Evolutionary conservation across 495 filamentous ascomycete species (phyloP), one percentile per base, ranked within the genome.

Genomic region (Penicillium desertorum): DNA sequence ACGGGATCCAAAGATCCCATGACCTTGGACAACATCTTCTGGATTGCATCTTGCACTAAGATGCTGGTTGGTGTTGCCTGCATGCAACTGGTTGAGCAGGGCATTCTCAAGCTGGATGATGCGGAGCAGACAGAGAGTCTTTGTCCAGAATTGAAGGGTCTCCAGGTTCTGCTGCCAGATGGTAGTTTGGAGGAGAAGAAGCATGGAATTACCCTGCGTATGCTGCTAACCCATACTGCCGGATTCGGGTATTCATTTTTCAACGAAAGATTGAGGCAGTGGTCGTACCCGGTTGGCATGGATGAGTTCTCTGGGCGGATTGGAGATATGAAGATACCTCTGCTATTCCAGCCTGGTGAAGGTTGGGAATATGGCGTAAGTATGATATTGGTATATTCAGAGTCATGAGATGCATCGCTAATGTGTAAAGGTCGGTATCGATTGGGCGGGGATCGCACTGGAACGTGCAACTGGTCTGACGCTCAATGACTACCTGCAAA

Each of bases 41-140:
- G 78, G 81, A 81, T 86, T 23, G 81, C 81, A 39, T 81, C 78
- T n/a, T 84, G 80, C 61, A 85, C 83, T 0, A 86, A 85, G 58
- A 63, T 83, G 66, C 60, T 85, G 7, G 67, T 66, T 2, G 78
- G 74, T 0, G 74, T 88, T 51, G 83, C 83, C 0, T 79, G 72
- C 56, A 85, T 87, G 84, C 84, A 88, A 59, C 73, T 84, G 0
- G 79, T 85, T 11, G 84, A 87, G 59, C 74, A 82, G 53, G 82
- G 81, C 1, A 67, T 60, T 41, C 57, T 88, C 6, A 59, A 54
- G 0, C 66, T 88, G 1, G 84, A 86, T 64, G 78, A 84, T 66
- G 67, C 63, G 1, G 68, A 73, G 14, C 57, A 75, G 52, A 63
- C 83, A 0, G 79, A 83, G 62, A 54, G 63, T 19, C 49, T 82